phyloP scores from a whole-genome alignment of 495 filamentous ascomycete species.

The Pyrenula aspistea region DNA sequence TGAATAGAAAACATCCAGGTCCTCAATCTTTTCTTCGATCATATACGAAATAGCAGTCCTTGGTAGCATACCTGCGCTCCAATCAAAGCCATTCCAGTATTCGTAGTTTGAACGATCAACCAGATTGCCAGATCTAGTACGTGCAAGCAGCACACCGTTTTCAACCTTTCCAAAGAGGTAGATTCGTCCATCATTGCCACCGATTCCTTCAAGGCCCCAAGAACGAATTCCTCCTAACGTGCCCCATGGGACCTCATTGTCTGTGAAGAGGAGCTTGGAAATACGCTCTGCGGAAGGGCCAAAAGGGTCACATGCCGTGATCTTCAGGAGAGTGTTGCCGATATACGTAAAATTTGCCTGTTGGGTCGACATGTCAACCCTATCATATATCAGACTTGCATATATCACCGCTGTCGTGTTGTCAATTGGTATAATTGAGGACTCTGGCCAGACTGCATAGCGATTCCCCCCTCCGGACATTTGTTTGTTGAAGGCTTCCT shows the following conservation, averaged over 20 bases:
- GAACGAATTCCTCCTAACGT: conserved; percentile 17
- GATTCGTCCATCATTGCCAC: conserved; percentile 17
- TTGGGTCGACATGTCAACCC: conserved; percentile 15
- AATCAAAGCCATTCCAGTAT: conserved; percentile 15
- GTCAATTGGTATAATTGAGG: conserved; percentile 19
- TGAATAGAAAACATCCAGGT: conserved; percentile 21
- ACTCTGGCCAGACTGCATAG: conserved; percentile 22
- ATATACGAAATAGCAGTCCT: conserved; percentile 10
- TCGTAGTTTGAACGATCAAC: conserved; percentile 10
- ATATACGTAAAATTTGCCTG: conserved; percentile 17
- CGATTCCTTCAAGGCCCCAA: conserved; percentile 19
- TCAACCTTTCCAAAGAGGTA: conserved; percentile 17
- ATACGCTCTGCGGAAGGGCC: conserved; percentile 16
- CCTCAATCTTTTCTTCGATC: conserved; percentile 17
- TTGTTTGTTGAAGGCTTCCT: conserved; percentile 16
- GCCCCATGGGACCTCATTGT: conserved; percentile 21
- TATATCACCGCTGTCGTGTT: conserved; percentile 13
- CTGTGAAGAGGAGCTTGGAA: conserved; percentile 13
- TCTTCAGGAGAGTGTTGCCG: conserved; percentile 14
- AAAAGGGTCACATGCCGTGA: conserved; percentile 13
- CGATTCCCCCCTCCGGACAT: conserved; percentile 20
- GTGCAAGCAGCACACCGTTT: conserved; percentile 14
- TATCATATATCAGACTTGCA: conserved; percentile 20
- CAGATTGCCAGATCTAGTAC: conserved; percentile 8
- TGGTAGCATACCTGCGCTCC: conserved; percentile 8